Percentiles rank a stretch among this genome's conserved stretches.
These are phyloP conservation scores for Cyclotella atomus DNA, from an alignment of 108 stramenopile genomes.

Conservation along the genomic window DNA sequence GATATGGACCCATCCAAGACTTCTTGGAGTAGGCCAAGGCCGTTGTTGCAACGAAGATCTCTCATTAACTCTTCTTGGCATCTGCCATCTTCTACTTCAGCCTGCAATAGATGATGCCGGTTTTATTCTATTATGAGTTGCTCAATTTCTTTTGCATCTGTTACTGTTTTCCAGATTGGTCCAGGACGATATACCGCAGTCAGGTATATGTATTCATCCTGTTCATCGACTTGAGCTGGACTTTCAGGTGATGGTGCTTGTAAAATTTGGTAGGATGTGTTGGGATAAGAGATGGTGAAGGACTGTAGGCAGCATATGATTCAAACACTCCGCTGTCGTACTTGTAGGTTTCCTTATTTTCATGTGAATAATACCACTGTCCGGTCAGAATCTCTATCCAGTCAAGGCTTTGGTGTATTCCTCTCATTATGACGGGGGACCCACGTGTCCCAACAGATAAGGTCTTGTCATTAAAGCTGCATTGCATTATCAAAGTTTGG, in stretches of 20 bases:
- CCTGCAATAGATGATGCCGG: slow-evolving; percentile 17
- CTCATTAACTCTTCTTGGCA: neutral
- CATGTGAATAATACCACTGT: slow-evolving; percentile 9
- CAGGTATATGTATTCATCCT: neutral
- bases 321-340: slow-evolving; percentile 15
- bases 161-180: neutral
- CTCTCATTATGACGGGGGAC: no score
- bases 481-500: no score
- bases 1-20: neutral
- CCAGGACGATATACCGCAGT: neutral
- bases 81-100: neutral
- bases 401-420: neutral
- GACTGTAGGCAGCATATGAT: neutral
- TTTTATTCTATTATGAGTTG: neutral
- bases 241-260: neutral
- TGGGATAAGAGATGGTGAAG: no score
- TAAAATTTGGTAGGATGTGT: neutral
- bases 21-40: neutral
- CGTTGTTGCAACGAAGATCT: neutral
- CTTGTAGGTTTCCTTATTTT: slow-evolving; percentile 1
- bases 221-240: neutral
- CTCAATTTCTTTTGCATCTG: slow-evolving; percentile 7
- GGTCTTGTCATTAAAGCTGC: no score
- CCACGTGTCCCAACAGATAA: no score
- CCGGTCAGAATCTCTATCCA: slow-evolving; percentile 6